Evolutionary conservation across 2,329 filamentous ascomycete genomes (phyloP), one percentile per base, ranked within the genome.

Genomic region (Claviceps sorghi): DNA sequence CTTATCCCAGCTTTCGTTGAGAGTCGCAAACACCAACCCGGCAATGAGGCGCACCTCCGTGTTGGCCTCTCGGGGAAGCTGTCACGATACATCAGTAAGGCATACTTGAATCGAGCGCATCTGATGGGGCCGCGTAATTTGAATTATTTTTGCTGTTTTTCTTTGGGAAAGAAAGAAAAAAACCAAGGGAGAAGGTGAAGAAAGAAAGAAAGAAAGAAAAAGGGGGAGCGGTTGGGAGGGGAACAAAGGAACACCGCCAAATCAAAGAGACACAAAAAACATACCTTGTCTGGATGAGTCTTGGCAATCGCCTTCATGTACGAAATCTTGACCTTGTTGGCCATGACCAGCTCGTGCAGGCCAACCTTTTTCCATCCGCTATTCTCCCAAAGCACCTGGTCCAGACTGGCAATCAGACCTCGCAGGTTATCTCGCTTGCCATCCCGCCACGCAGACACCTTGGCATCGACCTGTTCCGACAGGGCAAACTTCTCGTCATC

Each of bases 231-330:
- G n/a, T n/a, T n/a, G n/a, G n/a, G n/a, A n/a, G n/a, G n/a, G n/a
- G n/a, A n/a, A n/a, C n/a, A n/a, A n/a, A n/a, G 17, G 8, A 26
- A 21, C 2, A 2, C 2, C 13, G 22, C 4, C 2, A 4, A 36
- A n/a, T n/a, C n/a, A 22, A 17, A 10, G 2, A 38, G 17, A 9
- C 32, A n/a, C n/a, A n/a, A n/a, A 38, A 5, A 38, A 9, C 80
- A 69, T 75, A 96, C 93, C 84, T 98, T 98, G 68, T 98, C 93
- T 55, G 93, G 93, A 76, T 98, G 93, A 60, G 93, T 93, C 76
- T 96, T 97, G 11, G 84, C 88, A 76, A 98, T 97, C 6, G 91
- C 93, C 78, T 95, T 96, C 93, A 98, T 97, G 66, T 98, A 98
- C 55, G 86, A 76, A 58, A 98, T 84, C 79, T 98, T 98, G 66